Base-by-base conservation (phyloP, 2,329 filamentous ascomycete species). In the Botrytis hyacinthi region DNA sequence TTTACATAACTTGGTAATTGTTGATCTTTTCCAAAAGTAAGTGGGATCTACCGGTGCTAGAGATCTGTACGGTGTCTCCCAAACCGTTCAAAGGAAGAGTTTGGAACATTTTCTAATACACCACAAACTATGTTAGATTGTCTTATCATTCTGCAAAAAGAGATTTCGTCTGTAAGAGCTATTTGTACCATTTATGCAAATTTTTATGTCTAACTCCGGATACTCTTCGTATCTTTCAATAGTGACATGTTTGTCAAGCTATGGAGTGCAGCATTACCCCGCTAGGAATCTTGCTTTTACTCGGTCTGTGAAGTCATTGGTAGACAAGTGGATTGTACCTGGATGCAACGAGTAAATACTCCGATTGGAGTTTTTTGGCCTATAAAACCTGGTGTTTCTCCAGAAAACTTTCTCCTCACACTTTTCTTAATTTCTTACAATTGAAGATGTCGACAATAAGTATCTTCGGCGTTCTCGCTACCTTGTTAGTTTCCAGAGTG, bases 401-500 rank as follows among this genome's bases (percentile, higher is more conserved):
- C 5, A 32, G 26, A 20, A 37, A 35, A 67, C 16, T 26, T n/a
- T 54, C 29, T 65, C 32, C 18, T 9, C 22, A 9, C 22, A 40
- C n/a, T 35, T 29, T 63, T 72, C 42, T 59, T 26, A 22, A 20
- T 32, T 32, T 32, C 44, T n/a, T 12, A 6, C 51, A 37, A 67
- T 37, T 40, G 32, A 73, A 59, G 51, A 63, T 70, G 63, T 73
- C 72, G 35, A 22, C 32, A 29, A 70, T 60, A 73, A 62, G 35
- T 60, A 40, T 42, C 29, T 62, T 73, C 40, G 40, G 70, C 57
- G 71, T 68, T 37, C 54, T 74, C 18, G 74, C 74, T 8, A 46
- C 73, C 37, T 59, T 77, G 37, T 65, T 80, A 32, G 71, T 67
- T 40, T 66, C 73, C 62, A 69, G 65, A 60, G 78, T 75, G 10